A percentile compares a stretch with the other conserved stretches of the same genome.
These are phyloP conservation scores for Lolium multiflorum DNA, from an alignment of 176 grass and related monocot species.

Conservation along the genomic window DNA sequence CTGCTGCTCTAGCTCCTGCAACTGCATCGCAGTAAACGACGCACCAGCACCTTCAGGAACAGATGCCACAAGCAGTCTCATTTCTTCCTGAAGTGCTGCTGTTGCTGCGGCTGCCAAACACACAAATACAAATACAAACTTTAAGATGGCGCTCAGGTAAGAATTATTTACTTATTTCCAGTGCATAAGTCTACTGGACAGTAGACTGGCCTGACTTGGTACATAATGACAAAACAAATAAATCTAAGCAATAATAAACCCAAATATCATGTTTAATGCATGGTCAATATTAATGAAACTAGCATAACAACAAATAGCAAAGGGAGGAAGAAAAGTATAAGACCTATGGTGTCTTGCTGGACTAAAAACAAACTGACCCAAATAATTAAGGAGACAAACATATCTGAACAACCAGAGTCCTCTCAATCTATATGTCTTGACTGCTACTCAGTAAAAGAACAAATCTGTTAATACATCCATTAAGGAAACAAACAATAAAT, in stretches of 20 bases:
- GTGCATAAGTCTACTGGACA: not conserved
- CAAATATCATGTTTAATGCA: conserved; percentile 23
- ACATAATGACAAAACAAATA: conserved; percentile 30
- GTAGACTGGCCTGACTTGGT: not conserved
- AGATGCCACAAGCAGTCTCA: conserved; percentile 53
- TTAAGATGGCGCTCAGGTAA: not conserved
- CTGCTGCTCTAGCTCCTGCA: conserved; percentile 97
- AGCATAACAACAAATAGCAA: conserved; percentile 27
- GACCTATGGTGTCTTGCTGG: conserved; percentile 3
- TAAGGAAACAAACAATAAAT: conserved; percentile 22
- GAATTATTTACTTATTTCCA: conserved; percentile 19
- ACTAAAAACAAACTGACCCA: not conserved
- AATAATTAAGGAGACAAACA: not conserved
- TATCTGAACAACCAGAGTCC: not conserved
- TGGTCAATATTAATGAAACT: conserved; percentile 11
- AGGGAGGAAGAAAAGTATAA: not conserved
- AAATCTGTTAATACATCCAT: not conserved
- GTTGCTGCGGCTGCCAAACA: conserved; percentile 49
- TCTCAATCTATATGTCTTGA: not conserved
- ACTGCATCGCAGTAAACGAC: conserved; percentile 76
- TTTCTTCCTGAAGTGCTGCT: conserved; percentile 60
- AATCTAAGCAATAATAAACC: not conserved
- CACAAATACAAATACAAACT: conserved; percentile 6
- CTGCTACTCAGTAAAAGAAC: not conserved
- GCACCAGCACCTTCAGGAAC: conserved; percentile 67